Conservation (phyloP, 257 asterid species). For the Capsicum rhomboideum region DNA sequence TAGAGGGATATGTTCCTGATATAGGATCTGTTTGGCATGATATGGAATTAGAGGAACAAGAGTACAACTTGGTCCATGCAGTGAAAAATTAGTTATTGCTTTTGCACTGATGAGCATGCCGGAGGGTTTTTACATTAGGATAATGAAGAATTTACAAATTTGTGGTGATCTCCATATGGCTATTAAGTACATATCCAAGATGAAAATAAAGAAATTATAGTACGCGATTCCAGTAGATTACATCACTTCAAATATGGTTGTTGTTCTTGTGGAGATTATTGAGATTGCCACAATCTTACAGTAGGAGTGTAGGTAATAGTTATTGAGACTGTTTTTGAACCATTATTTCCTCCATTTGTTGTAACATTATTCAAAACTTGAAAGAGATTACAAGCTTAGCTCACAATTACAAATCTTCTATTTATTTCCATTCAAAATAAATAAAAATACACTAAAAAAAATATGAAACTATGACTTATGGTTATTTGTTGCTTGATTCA, state of each 20-base stretch:
- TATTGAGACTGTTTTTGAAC: neutral
- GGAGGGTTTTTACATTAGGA: constrained; percentile 46
- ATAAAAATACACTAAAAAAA: too few species aligned
- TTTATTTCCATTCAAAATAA: neutral
- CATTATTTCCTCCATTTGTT: neutral
- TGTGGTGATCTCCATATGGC: constrained; percentile 72
- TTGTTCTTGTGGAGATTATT: constrained; percentile 83
- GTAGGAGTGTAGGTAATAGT: too few species aligned
- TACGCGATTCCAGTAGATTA: constrained; percentile 70
- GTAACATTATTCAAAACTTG: neutral
- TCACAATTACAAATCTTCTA: neutral
- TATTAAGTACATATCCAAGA: constrained; percentile 53
- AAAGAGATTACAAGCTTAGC: neutral
- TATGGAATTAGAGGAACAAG: constrained; percentile 75
- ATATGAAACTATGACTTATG: too few species aligned
- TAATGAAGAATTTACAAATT: constrained; percentile 82
- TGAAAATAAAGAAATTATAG: constrained; percentile 45
- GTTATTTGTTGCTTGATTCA: too few species aligned
- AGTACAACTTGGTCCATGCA: constrained; percentile 49
- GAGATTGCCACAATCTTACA: constrained; percentile 6
- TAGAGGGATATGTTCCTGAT: constrained; percentile 62
- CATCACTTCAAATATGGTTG: constrained; percentile 67
- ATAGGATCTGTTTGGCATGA: constrained; percentile 55
- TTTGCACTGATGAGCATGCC: constrained; percentile 64
- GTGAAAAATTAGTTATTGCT: constrained; percentile 75